Percentiles rank a stretch among this genome's conserved stretches.
Conservation (phyloP, 768 basidiomycete genomes). For the Boletus rubropictus region DNA sequence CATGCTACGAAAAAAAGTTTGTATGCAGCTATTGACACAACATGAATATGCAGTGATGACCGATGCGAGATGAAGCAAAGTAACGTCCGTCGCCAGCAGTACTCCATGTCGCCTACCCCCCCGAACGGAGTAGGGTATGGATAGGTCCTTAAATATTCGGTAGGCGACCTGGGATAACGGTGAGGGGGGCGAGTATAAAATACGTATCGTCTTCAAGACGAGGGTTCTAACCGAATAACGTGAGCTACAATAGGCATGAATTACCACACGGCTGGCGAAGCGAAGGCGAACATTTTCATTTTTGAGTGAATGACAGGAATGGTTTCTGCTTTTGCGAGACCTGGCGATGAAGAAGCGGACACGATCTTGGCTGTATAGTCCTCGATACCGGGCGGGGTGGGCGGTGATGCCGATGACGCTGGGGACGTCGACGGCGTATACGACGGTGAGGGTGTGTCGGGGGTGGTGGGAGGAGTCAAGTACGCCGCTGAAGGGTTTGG, state of each 20-base stretch:
- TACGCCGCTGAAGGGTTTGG: conserved; percentile 16
- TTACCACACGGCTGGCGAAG: conserved; percentile 59
- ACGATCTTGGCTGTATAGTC: conserved; percentile 45
- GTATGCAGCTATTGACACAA: conserved; percentile 36
- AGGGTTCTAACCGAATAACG: conserved; percentile 20
- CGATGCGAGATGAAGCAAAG: conserved; percentile 29
- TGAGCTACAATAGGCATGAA: conserved; percentile 16
- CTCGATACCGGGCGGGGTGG: conserved; percentile 50
- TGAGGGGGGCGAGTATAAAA: conserved; percentile 19
- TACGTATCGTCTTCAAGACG: conserved; percentile 29
- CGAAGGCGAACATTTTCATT: conserved; percentile 59
- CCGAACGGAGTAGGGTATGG: conserved; percentile 25
- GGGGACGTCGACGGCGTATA: conserved; percentile 51
- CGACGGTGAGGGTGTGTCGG: conserved; percentile 51
- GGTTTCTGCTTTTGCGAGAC: conserved; percentile 18
- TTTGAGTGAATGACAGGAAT: conserved; percentile 36
- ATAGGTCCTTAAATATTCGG: conserved; percentile 30
- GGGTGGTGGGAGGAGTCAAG: conserved; percentile 33
- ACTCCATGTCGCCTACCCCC: conserved; percentile 25
- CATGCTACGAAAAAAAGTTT: conserved; percentile 27
- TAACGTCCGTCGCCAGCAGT: conserved; percentile 12
- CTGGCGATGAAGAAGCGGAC: conserved; percentile 36
- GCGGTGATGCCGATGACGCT: conserved; percentile 56
- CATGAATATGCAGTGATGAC: conserved; percentile 30
- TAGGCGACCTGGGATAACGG: conserved; percentile 6